A percentile compares a stretch with the other conserved stretches of the same genome.
Conservation (phyloP, 2,329 filamentous ascomycete genomes). For the Aurifilum marmelostoma region DNA sequence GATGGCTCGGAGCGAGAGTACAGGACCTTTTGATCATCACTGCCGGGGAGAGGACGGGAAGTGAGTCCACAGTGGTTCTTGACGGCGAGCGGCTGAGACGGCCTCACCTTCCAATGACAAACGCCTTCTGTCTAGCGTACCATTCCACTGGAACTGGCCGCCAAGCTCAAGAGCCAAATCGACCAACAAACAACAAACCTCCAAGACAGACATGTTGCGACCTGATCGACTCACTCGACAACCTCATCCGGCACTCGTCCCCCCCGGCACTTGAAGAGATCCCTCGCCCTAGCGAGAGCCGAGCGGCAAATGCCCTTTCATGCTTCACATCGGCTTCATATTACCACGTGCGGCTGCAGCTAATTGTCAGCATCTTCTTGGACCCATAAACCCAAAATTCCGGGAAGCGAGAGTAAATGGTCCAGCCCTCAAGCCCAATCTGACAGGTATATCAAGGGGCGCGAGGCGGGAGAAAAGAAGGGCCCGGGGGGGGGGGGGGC, state of each 20-base stretch:
- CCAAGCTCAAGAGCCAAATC: conserved; percentile 13
- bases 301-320: not conserved
- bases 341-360: conserved; percentile 6
- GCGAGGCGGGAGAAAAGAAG: not conserved
- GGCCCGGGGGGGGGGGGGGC: not conserved
- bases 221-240: not conserved
- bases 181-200: not conserved
- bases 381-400: not conserved
- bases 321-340: not conserved
- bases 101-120: conserved; percentile 14
- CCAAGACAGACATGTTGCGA: not conserved
- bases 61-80: conserved; percentile 6
- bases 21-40: conserved; percentile 8
- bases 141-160: conserved; percentile 25
- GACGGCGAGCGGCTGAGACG: conserved; percentile 19
- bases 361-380: conserved; percentile 17
- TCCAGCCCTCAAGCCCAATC: conserved; percentile 7
- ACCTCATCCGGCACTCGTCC: conserved; percentile 7
- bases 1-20: not conserved
- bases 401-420: conserved; percentile 8
- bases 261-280: conserved; percentile 15
- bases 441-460: not conserved
- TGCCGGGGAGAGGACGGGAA: conserved; percentile 19
- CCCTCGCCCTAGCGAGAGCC: conserved; percentile 9
- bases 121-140: conserved; percentile 23